These are phyloP conservation scores for Pythium pyrilobum DNA, from an alignment of 352 stramenopile genomes.

Conservation along the genomic window DNA sequence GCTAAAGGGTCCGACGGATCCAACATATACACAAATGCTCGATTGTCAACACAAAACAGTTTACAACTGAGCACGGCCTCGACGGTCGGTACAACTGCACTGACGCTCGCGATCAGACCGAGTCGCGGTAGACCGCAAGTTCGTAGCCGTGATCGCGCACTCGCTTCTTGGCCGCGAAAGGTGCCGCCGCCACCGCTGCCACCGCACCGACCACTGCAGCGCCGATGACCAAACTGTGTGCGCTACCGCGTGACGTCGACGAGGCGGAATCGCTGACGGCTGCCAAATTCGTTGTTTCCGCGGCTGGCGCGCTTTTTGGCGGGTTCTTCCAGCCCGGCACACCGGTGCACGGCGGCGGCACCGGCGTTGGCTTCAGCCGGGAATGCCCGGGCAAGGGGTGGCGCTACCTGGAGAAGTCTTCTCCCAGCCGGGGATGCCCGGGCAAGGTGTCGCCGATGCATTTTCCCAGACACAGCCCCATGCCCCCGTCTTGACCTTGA, in stretches of 20 bases:
- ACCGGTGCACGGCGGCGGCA: neutral
- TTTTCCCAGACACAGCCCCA: conserved; percentile 65
- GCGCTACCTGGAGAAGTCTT: conserved; percentile 1
- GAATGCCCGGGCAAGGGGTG: conserved; percentile 27
- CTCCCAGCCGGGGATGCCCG: conserved; percentile 19
- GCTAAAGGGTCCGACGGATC: too few relatives aligned
- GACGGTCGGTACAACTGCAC: too few relatives aligned
- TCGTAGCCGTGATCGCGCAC: neutral
- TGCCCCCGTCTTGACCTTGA: conserved; percentile 57
- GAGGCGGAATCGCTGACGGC: neutral
- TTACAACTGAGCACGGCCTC: too few relatives aligned
- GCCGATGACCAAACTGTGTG: conserved; percentile 2
- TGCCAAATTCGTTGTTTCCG: neutral
- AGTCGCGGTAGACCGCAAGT: conserved; percentile 7
- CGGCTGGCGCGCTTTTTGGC: neutral
- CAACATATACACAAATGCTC: too few relatives aligned
- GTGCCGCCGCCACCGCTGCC: conserved; percentile 5
- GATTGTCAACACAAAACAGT: too few relatives aligned
- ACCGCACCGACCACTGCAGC: conserved; percentile 10
- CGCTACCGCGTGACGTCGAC: neutral
- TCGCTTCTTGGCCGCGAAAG: conserved; percentile 8
- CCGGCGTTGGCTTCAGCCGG: conserved; percentile 5
- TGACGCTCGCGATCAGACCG: too few relatives aligned
- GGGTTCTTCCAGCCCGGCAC: conserved; percentile 11
- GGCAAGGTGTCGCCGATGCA: conserved; percentile 13